Evolutionary conservation across 495 filamentous ascomycete genomes (phyloP).

Genomic region (Glutinoglossum americanum): DNA sequence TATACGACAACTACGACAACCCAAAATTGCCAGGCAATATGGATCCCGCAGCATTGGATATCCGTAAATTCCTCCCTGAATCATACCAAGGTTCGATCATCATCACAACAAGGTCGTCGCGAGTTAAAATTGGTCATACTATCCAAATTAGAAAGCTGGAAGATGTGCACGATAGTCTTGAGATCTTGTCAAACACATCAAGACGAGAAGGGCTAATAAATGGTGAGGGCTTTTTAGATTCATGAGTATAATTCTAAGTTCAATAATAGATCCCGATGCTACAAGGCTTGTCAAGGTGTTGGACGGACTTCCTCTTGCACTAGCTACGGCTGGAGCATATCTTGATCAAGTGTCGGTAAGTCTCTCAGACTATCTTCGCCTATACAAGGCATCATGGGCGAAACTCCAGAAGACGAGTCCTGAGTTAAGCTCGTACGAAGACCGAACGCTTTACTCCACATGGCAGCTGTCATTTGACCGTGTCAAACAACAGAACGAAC

Average conservation of each 20-base stretch:
- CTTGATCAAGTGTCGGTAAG: conserved; percentile 6
- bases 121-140: not conserved
- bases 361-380: conserved; percentile 5
- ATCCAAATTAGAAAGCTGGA: conserved; percentile 3
- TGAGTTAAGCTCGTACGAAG: not conserved
- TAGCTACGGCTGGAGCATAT: conserved; percentile 13
- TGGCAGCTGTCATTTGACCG: not conserved
- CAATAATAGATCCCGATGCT: not conserved
- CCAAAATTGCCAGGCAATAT: conserved; percentile 10
- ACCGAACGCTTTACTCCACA: not conserved
- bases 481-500: not conserved
- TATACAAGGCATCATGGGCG: conserved; percentile 5
- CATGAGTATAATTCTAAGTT: conserved; percentile 5
- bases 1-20: conserved; percentile 22
- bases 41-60: conserved; percentile 15
- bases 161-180: conserved; percentile 5
- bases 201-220: conserved; percentile 2
- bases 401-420: conserved; percentile 5
- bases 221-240: not conserved
- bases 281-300: conserved; percentile 5
- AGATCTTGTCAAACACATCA: conserved; percentile 7
- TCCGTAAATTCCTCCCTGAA: conserved; percentile 16
- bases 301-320: conserved; percentile 14
- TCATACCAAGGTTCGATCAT: conserved; percentile 21
- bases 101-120: conserved; percentile 17